Evolutionary conservation across 371 early-diverging fungal genomes (phyloP).

Genomic region (Edhazardia aedis): DNA sequence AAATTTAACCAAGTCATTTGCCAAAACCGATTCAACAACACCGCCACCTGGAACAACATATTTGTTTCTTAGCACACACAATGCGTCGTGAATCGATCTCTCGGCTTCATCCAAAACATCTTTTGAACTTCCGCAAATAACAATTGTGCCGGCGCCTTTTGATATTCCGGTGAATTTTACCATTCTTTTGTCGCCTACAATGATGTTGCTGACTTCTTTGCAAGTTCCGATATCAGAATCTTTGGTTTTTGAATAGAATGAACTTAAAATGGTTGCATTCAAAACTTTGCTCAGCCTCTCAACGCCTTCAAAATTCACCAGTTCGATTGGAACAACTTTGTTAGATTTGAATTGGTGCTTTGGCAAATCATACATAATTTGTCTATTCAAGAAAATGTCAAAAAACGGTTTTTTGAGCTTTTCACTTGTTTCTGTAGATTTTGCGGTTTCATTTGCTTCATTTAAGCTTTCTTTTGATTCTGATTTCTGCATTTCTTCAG

Average conservation of each 20-base stretch:
- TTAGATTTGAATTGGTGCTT: slow-evolving; percentile 84
- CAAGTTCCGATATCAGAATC: slow-evolving; percentile 74
- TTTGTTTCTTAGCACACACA: slow-evolving; percentile 80
- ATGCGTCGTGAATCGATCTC: slow-evolving; percentile 88
- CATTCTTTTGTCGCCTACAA: slow-evolving; percentile 73
- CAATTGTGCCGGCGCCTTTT: slow-evolving; percentile 69
- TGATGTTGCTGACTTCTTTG: slow-evolving; percentile 76
- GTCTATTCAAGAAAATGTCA: slow-evolving; percentile 93
- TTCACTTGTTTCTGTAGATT: slow-evolving; percentile 53
- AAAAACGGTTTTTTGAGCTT: too few species aligned
- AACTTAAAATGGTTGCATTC: slow-evolving; percentile 82
- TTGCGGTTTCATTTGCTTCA: too few species aligned
- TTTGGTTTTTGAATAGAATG: slow-evolving; percentile 67
- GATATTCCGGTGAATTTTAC: slow-evolving; percentile 66
- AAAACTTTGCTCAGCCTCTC: slow-evolving; percentile 62
- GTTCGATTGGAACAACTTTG: slow-evolving; percentile 83
- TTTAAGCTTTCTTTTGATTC: too few species aligned
- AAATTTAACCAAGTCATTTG: slow-evolving; percentile 69
- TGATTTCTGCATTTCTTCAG: too few species aligned
- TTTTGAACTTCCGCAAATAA: slow-evolving; percentile 79
- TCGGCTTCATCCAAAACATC: slow-evolving; percentile 96
- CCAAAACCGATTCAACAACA: slow-evolving; percentile 67
- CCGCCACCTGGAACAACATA: slow-evolving; percentile 71
- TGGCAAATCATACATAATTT: slow-evolving; percentile 98
- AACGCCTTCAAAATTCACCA: slow-evolving; percentile 95